These are phyloP conservation scores for Solanum verrucosum DNA, from an alignment of 257 asterid species.

Conservation along the genomic window DNA sequence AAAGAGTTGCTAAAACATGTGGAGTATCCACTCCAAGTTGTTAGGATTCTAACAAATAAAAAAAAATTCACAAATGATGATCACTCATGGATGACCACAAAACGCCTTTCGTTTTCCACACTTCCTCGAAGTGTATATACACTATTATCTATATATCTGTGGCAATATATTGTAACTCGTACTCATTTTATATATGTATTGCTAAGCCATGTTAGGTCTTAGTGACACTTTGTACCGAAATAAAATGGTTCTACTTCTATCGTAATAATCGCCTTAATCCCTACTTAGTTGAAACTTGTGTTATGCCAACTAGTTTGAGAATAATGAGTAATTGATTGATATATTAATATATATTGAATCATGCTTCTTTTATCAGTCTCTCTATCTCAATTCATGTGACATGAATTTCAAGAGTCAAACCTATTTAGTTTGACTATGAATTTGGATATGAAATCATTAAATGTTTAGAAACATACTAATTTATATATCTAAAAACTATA, in stretches of 20 bases:
- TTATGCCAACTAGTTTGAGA: neutral
- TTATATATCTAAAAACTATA: neutral
- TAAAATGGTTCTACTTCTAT: neutral
- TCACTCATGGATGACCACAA: neutral
- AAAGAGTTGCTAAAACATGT: constrained; percentile 7
- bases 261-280: neutral
- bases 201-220: neutral
- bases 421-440: neutral
- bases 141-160: neutral
- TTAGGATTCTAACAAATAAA: neutral
- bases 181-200: neutral
- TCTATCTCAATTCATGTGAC: neutral
- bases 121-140: neutral
- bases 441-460: neutral
- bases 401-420: neutral
- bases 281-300: neutral
- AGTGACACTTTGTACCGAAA: neutral
- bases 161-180: neutral
- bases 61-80: neutral
- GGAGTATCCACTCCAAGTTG: constrained; percentile 8
- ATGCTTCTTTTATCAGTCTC: neutral
- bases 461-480: too few species aligned
- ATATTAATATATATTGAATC: too few species aligned
- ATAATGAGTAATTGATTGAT: neutral
- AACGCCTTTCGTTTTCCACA: neutral